Percentiles rank a stretch among this genome's conserved stretches.
phyloP scores from a whole-genome alignment of 345 rosid species.

The Geranium brycei region DNA sequence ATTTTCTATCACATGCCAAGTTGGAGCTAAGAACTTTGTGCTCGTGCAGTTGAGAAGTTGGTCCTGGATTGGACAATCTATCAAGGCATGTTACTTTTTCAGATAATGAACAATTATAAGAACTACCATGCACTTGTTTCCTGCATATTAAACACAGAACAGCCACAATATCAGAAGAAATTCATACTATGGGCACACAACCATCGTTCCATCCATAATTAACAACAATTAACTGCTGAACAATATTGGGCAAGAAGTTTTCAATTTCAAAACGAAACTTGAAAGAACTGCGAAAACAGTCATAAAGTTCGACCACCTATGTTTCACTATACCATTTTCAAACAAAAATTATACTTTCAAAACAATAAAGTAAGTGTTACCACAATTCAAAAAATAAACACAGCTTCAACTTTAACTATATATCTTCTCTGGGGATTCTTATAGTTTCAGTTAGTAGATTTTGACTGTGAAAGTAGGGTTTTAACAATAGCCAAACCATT shows the following conservation, averaged over 20 bases:
- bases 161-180: background rate
- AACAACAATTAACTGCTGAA: background rate
- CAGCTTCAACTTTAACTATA: background rate
- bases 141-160: slow-evolving; percentile 21
- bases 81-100: slow-evolving; percentile 11
- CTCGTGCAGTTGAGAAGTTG: slow-evolving; percentile 13
- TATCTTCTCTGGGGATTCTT: background rate
- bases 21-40: slow-evolving; percentile 13
- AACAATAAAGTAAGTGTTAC: too few relatives aligned
- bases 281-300: background rate
- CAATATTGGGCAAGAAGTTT: background rate
- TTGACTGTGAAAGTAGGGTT: background rate
- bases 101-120: slow-evolving; percentile 17
- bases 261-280: background rate
- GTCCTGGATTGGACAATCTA: slow-evolving; percentile 11
- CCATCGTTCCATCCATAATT: background rate
- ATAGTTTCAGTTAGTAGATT: background rate
- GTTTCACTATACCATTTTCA: background rate
- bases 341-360: too few relatives aligned
- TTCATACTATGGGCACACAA: background rate
- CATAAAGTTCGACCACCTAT: background rate
- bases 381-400: background rate
- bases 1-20: slow-evolving; percentile 12
- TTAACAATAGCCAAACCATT: background rate
- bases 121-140: slow-evolving; percentile 15